These are phyloP conservation scores for Saccharomycopsis hybrid DNA, from an alignment of 1,139 yeast genomes.

Conservation along the genomic window DNA sequence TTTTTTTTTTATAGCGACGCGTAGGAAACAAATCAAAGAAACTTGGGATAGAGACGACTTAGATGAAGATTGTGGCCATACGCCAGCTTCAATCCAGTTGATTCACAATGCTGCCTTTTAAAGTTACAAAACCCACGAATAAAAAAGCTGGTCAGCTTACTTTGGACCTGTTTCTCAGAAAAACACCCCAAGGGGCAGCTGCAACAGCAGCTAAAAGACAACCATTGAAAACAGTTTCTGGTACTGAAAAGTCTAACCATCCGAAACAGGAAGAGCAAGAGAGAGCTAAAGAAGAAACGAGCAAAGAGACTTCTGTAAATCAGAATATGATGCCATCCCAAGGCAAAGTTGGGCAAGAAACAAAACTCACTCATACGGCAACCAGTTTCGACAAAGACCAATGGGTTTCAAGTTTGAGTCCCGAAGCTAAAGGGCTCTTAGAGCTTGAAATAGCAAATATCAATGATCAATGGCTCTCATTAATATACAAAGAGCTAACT, in stretches of 20 bases:
- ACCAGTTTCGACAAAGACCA: slow-evolving; percentile 28
- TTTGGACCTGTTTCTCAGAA: neutral
- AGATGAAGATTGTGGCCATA: too few relatives aligned
- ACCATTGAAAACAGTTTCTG: too few relatives aligned
- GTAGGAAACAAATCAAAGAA: too few relatives aligned
- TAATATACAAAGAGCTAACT: slow-evolving; percentile 63
- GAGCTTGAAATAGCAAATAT: slow-evolving; percentile 62
- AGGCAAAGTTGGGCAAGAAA: too few relatives aligned
- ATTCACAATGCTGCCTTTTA: neutral
- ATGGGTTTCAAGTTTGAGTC: slow-evolving; percentile 38
- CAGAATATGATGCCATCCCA: too few relatives aligned
- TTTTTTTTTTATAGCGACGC: too few relatives aligned
- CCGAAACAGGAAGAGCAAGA: neutral
- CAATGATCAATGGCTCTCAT: slow-evolving; percentile 73
- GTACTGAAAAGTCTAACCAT: neutral
- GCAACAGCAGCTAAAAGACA: too few relatives aligned
- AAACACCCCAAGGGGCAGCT: neutral
- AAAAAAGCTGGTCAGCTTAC: slow-evolving; percentile 2
- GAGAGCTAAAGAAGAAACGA: neutral
- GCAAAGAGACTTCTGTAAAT: neutral
- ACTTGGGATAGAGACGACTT: too few relatives aligned
- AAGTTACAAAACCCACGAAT: slow-evolving; percentile 4
- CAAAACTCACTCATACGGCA: too few relatives aligned
- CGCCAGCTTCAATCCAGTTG: too few relatives aligned
- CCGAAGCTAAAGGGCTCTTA: slow-evolving; percentile 49